Conservation (phyloP, 768 basidiomycete genomes). For the Brasilioporus rufonigricans region DNA sequence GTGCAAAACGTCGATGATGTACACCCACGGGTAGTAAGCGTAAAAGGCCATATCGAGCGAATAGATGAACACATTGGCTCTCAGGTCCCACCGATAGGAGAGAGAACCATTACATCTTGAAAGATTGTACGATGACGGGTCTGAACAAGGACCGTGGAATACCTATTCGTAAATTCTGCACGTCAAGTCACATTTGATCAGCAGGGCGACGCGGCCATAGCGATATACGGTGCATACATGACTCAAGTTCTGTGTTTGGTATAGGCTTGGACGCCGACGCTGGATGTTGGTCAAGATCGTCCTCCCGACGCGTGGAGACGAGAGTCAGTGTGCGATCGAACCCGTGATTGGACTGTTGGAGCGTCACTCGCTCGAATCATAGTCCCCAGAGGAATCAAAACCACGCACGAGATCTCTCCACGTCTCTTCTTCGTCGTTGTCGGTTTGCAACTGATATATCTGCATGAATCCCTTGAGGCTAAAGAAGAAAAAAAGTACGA, state of each 20-base stretch:
- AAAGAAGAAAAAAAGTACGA: not conserved
- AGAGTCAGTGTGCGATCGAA: slow-evolving; percentile 67
- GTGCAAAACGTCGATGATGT: not conserved
- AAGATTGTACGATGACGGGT: slow-evolving; percentile 11
- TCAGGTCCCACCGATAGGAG: not conserved
- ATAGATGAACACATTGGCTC: slow-evolving; percentile 8
- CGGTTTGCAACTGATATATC: slow-evolving; percentile 82
- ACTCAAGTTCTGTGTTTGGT: slow-evolving; percentile 13
- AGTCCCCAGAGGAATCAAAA: slow-evolving; percentile 4
- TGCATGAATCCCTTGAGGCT: slow-evolving; percentile 82
- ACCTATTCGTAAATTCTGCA: slow-evolving; percentile 18
- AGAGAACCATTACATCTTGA: slow-evolving; percentile 15
- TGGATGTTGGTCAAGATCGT: slow-evolving; percentile 32
- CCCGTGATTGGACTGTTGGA: slow-evolving; percentile 63
- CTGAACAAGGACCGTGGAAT: slow-evolving; percentile 1
- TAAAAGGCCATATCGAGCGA: slow-evolving; percentile 6
- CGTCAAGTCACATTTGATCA: not conserved
- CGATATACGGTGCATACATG: slow-evolving; percentile 13
- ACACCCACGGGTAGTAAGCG: slow-evolving; percentile 4
- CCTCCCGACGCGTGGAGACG: slow-evolving; percentile 54
- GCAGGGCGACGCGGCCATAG: not conserved
- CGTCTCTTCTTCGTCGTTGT: slow-evolving; percentile 81
- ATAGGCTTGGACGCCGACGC: slow-evolving; percentile 12
- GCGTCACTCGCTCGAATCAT: slow-evolving; percentile 10
- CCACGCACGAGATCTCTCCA: slow-evolving; percentile 72